Percentiles rank a stretch among this genome's conserved stretches.
Conservation (phyloP, 805 yeast species). For the Yarrowia sp. region DNA sequence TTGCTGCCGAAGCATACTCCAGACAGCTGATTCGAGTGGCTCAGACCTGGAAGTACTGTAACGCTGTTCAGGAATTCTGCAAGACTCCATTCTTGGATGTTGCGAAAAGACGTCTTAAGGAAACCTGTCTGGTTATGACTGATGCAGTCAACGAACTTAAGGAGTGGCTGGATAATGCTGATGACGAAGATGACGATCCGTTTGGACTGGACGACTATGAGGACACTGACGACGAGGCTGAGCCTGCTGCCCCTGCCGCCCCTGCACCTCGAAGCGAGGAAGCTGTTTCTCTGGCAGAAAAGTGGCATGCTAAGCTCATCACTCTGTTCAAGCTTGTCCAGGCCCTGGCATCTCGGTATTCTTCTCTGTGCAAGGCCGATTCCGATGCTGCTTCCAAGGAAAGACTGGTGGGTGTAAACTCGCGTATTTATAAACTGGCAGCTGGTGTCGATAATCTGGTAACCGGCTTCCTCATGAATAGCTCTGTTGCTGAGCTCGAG, state of each 20-base stretch:
- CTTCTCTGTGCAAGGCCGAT: slow-evolving; percentile 2
- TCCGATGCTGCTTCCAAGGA: neutral
- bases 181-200: slow-evolving; percentile 9
- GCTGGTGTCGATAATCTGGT: slow-evolving; percentile 19
- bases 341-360: slow-evolving; percentile 22
- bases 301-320: slow-evolving; percentile 18
- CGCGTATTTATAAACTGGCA: neutral
- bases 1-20: slow-evolving; percentile 7
- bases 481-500: slow-evolving; percentile 5
- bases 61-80: slow-evolving; percentile 13
- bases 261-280: slow-evolving; percentile 3
- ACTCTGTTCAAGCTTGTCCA: slow-evolving; percentile 17
- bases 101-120: neutral
- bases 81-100: slow-evolving; percentile 7
- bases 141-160: slow-evolving; percentile 1
- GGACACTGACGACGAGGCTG: slow-evolving; percentile 11
- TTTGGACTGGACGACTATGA: slow-evolving; percentile 21
- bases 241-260: neutral
- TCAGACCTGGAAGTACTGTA: slow-evolving; percentile 24
- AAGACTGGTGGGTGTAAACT: slow-evolving; percentile 5
- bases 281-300: neutral
- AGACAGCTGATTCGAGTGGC: slow-evolving; percentile 24
- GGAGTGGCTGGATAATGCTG: slow-evolving; percentile 19
- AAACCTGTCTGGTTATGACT: neutral
- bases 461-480: slow-evolving; percentile 19